Conservation (phyloP, 805 yeast species). For the Candida pseudofarinosa region DNA sequence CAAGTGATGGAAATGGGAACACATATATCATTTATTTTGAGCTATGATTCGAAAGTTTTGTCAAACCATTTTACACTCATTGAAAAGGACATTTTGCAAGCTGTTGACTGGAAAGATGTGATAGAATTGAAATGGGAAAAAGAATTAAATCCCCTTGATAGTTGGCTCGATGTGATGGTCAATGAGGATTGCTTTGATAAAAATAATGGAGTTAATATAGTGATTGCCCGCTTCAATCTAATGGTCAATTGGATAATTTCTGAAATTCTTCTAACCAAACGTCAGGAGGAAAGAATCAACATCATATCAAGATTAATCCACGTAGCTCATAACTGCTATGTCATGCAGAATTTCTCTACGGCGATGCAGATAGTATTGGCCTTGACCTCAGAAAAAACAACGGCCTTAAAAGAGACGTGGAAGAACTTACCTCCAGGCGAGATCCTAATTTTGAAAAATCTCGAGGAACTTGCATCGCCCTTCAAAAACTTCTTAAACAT, state of each 20-base stretch:
- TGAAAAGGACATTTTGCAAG: constrained; percentile 78
- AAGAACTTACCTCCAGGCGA: constrained; percentile 68
- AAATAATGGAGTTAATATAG: constrained; percentile 73
- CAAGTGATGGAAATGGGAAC: constrained; percentile 41
- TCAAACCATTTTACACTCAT: constrained; percentile 83
- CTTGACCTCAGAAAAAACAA: constrained; percentile 61
- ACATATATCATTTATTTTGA: constrained; percentile 81
- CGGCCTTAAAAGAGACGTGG: constrained; percentile 69
- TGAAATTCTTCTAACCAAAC: constrained; percentile 70
- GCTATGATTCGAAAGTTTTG: constrained; percentile 60
- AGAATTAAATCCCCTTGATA: constrained; percentile 61
- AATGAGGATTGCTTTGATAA: constrained; percentile 45
- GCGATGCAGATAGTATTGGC: constrained; percentile 85
- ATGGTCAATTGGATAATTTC: constrained; percentile 91
- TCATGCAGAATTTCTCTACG: constrained; percentile 78
- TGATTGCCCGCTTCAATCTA: constrained; percentile 80
- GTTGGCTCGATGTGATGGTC: constrained; percentile 78
- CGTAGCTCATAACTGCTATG: constrained; percentile 69
- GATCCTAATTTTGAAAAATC: constrained; percentile 55
- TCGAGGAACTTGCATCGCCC: constrained; percentile 73
- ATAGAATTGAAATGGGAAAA: constrained; percentile 72
- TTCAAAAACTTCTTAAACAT: constrained; percentile 65
- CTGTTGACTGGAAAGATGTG: constrained; percentile 89
- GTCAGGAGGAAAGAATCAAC: constrained; percentile 54
- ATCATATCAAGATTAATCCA: constrained; percentile 85